These are phyloP conservation scores for Globisporangium lucens DNA, from an alignment of 352 stramenopile genomes.

Conservation along the genomic window DNA sequence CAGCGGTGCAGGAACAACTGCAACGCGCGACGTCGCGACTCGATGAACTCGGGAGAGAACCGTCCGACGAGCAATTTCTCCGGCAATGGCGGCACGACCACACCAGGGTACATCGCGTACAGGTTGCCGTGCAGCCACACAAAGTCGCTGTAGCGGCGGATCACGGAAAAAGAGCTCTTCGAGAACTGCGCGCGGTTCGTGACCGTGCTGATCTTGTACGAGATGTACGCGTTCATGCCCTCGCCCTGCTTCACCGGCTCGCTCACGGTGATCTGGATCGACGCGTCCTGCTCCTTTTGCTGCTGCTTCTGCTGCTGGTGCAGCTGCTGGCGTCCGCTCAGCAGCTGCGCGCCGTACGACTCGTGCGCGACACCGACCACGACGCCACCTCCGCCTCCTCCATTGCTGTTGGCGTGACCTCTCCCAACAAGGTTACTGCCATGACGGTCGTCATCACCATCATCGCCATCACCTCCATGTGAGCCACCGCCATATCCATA, in stretches of 20 bases:
- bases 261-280: conserved; percentile 86
- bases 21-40: conserved; percentile 72
- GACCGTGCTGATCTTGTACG: conserved; percentile 91
- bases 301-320: conserved; percentile 12
- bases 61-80: conserved; percentile 95
- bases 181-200: conserved; percentile 82
- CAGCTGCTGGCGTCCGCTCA: conserved; percentile 8
- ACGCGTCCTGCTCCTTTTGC: conserved; percentile 15
- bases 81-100: conserved; percentile 93
- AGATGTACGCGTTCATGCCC: conserved; percentile 97
- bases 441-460: background rate
- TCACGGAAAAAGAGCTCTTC: conserved; percentile 87
- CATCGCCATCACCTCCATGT: background rate
- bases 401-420: background rate
- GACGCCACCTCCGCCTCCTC: background rate
- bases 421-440: background rate
- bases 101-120: conserved; percentile 77
- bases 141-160: conserved; percentile 95
- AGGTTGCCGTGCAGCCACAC: conserved; percentile 93
- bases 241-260: conserved; percentile 96
- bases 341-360: conserved; percentile 18
- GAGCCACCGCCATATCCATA: conserved; percentile 11
- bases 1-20: conserved; percentile 82
- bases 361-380: conserved; percentile 15
- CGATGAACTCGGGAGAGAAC: conserved; percentile 93